Evolutionary conservation across 1,284 basidiomycete species (phyloP), one percentile per base, ranked within the genome.

Genomic region (Lignosus rhinocerotis): DNA sequence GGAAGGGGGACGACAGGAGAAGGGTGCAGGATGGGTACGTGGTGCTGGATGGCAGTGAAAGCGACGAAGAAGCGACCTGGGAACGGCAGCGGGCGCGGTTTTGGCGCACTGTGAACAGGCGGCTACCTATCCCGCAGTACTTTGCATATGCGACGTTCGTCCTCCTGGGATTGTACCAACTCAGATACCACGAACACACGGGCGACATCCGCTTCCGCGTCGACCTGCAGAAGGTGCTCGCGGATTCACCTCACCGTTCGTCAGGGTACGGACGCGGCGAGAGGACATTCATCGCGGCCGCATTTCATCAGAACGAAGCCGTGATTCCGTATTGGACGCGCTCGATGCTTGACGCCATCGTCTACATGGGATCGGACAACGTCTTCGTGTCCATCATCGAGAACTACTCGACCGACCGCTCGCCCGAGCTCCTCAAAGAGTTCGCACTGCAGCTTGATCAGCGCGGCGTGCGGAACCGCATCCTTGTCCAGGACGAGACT

Each of bases 311-410:
- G 44, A 79, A 79, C 48, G 64, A 73, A 51, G 50, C 58, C 0
- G 69, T 79, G 2, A 62, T 80, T 7, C 76, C 78, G 2, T 75
- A 78, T 60, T 79, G 78, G 78, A 72, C 70, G 3, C 59, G 71
- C 17, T 69, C 75, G 25, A 66, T 80, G 47, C 62, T 73, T 52
- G 72, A 72, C 60, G 67, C 69, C 10, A 76, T 78, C 41, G 61
- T 66, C 45, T 77, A 76, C 68, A 74, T 85, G 39, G 84, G 84
- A 9, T 61, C 70, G 3, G 73, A 77, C 47, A 82, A 83, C 50
- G 78, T 80, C 16, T 85, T 78, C 62, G 74, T 86, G 6, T 84
- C 82, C n/a, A 73, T 85, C 53, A 76, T 84, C 64, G 84, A 85
- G 67, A 81, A 78, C 52, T 75, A 81, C 63, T 82, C 80, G 36